Conservation (phyloP, 495 filamentous ascomycete genomes). For the Xylaria nigripes region DNA sequence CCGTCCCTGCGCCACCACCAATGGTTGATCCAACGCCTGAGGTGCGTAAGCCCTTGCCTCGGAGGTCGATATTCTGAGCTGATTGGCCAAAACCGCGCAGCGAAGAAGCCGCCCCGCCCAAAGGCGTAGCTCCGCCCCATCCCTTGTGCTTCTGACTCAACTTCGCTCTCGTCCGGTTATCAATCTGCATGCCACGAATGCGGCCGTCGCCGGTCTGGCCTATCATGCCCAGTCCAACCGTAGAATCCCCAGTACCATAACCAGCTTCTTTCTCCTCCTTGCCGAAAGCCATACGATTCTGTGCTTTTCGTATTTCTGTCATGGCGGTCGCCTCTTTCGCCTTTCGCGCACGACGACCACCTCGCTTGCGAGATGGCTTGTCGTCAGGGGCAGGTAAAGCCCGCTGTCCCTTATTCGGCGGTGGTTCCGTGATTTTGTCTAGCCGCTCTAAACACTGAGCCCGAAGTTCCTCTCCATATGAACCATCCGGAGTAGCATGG, state of each 20-base stretch:
- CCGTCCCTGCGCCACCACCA: constrained; percentile 58
- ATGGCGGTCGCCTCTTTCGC: constrained; percentile 96
- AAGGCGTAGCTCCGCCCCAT: constrained; percentile 72
- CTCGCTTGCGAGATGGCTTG: constrained; percentile 88
- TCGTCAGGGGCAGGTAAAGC: constrained; percentile 93
- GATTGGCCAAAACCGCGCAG: constrained; percentile 67
- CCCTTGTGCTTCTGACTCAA: constrained; percentile 93
- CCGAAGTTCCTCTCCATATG: constrained; percentile 74
- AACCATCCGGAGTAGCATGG: constrained; percentile 75
- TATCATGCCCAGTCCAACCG: constrained; percentile 89
- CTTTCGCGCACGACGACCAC: constrained; percentile 83
- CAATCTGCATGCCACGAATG: constrained; percentile 79
- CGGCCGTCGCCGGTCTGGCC: constrained; percentile 80
- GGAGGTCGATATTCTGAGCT: constrained; percentile 55
- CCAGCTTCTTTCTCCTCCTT: constrained; percentile 94
- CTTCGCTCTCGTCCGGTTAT: constrained; percentile 85
- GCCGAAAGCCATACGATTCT: constrained; percentile 93
- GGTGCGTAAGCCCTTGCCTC: constrained; percentile 62
- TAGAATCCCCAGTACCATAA: constrained; percentile 79
- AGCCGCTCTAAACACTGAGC: constrained; percentile 75
- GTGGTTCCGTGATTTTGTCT: constrained; percentile 92
- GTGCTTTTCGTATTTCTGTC: constrained; percentile 93
- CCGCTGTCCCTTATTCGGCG: constrained; percentile 78
- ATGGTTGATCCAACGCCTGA: constrained; percentile 66
- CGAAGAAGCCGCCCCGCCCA: constrained; percentile 62